These are phyloP conservation scores for Hericium rajendrae DNA, from an alignment of 768 basidiomycete genomes.

Conservation along the genomic window DNA sequence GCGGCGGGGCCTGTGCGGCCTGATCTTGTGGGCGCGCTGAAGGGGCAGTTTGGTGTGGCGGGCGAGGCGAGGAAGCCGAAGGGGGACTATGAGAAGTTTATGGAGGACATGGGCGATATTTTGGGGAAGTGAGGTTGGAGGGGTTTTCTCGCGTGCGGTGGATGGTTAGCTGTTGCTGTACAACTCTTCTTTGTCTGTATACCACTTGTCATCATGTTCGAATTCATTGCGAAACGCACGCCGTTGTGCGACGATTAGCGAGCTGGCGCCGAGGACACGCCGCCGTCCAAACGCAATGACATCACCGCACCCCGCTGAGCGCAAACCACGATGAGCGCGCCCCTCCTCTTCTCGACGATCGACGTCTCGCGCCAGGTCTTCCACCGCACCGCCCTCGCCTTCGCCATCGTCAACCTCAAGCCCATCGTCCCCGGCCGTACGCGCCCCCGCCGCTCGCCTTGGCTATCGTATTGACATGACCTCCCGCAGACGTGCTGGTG, in stretches of 20 bases:
- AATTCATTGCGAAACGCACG: not conserved
- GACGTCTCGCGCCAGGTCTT: slow-evolving; percentile 74
- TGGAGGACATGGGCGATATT: slow-evolving; percentile 69
- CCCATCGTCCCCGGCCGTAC: slow-evolving; percentile 92
- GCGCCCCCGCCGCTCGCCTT: not conserved
- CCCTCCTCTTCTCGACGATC: slow-evolving; percentile 64
- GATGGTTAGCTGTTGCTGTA: not conserved
- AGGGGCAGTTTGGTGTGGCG: slow-evolving; percentile 43
- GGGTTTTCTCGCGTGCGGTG: not conserved
- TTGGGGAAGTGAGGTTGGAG: slow-evolving; percentile 21
- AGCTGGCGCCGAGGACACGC: no score
- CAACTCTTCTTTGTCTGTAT: not conserved
- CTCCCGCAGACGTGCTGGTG: slow-evolving; percentile 44
- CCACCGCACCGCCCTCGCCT: slow-evolving; percentile 57
- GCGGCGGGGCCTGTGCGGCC: slow-evolving; percentile 37
- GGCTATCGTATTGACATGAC: slow-evolving; percentile 20
- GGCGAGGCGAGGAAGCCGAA: slow-evolving; percentile 27
- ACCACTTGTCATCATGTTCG: not conserved
- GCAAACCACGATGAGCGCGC: not conserved
- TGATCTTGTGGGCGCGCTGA: slow-evolving; percentile 56
- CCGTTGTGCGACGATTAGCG: not conserved
- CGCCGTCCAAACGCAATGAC: no score
- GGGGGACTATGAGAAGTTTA: slow-evolving; percentile 69
- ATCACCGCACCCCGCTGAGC: not conserved
- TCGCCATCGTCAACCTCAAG: slow-evolving; percentile 90